Evolutionary conservation across 2,329 filamentous ascomycete genomes (phyloP).

Genomic region (Alternaria incomplexa): DNA sequence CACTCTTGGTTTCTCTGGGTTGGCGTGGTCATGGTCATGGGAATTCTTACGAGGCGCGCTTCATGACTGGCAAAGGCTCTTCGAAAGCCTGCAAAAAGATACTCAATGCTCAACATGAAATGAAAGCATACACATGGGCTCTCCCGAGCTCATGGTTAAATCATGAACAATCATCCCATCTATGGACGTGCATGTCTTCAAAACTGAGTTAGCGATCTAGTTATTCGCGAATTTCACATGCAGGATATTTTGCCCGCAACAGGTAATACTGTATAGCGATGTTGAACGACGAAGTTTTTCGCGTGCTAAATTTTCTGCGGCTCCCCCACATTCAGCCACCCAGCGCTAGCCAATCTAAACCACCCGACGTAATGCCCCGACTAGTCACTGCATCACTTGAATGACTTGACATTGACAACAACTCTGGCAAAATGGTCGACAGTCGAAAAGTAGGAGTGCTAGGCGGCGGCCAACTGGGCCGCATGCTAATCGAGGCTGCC

Average conservation of each 20-base stretch:
- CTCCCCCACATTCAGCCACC: constrained; percentile 31
- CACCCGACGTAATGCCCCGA: constrained; percentile 20
- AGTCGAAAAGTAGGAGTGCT: constrained; percentile 45
- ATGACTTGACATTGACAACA: constrained; percentile 6
- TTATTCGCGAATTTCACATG: not conserved
- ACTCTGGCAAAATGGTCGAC: constrained; percentile 34
- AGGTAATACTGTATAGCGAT: not conserved
- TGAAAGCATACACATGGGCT: constrained; percentile 42
- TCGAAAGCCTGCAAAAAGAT: constrained; percentile 46
- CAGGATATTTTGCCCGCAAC: constrained; percentile 3
- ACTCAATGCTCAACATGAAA: constrained; percentile 45
- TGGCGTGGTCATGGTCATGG: constrained; percentile 47
- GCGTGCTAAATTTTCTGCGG: constrained; percentile 30
- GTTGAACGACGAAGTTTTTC: constrained; percentile 11
- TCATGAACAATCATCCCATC: constrained; percentile 29
- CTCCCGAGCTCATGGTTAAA: constrained; percentile 41
- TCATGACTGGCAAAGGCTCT: constrained; percentile 45
- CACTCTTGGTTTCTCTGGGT: constrained; percentile 46
- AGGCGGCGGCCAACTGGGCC: constrained; percentile 70
- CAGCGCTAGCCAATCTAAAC: constrained; percentile 17
- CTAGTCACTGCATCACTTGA: constrained; percentile 23
- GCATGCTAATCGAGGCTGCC: constrained; percentile 93
- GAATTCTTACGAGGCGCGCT: constrained; percentile 45
- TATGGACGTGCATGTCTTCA: not conserved
- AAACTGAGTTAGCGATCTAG: not conserved